Evolutionary conservation across 2,329 filamentous ascomycete genomes (phyloP), one percentile per base, ranked within the genome.

Genomic region (Lasiodiplodia gonubiensis): DNA sequence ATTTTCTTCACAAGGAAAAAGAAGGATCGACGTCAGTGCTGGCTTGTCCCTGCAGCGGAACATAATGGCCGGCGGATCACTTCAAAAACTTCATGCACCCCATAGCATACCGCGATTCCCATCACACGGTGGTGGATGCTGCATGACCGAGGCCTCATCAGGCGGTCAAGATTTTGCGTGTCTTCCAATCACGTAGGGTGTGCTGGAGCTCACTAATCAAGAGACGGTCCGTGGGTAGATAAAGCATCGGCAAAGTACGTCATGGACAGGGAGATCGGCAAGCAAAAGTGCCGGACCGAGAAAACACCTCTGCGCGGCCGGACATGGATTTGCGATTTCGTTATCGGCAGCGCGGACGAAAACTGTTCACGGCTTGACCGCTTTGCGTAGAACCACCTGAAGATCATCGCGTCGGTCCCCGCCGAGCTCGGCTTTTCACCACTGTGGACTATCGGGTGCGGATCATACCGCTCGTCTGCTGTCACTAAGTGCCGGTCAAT

Each of bases 361-460:
- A 23, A 5, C 21, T 46, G 23, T 35, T 18, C 25, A 27, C n/a
- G 3, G n/a, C 59, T 63, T 46, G 59, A 18, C 59, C 42, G 42
- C 30, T 51, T 46, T 16, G 35, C 14, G 59, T 46, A 37, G 27
- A 23, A 35, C 2, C 11, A 30, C 42, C 27, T 48, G 59, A 51
- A 63, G 59, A 63, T 63, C 59, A 18, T 42, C 11, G 30, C 27
- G n/a, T 16, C 59, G 59, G 59, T 46, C 11, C 11, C 42, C 42
- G 27, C 57, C 57, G 57, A 12, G 4, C 25, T 49, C 39, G 59
- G 59, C 46, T 21, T 12, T 11, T 35, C 5, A 51, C 46, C 59
- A 33, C 30, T 33, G 30, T 63, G 18, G 27, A 49, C 23, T 27
- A 33, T 51, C 27, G 23, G 46, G 25, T 3, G 42, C 57, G 57